Percentiles rank a stretch among this genome's conserved stretches.
phyloP scores from a whole-genome alignment of 2,329 filamentous ascomycete genomes.

The Fusarium sarcochroum region DNA sequence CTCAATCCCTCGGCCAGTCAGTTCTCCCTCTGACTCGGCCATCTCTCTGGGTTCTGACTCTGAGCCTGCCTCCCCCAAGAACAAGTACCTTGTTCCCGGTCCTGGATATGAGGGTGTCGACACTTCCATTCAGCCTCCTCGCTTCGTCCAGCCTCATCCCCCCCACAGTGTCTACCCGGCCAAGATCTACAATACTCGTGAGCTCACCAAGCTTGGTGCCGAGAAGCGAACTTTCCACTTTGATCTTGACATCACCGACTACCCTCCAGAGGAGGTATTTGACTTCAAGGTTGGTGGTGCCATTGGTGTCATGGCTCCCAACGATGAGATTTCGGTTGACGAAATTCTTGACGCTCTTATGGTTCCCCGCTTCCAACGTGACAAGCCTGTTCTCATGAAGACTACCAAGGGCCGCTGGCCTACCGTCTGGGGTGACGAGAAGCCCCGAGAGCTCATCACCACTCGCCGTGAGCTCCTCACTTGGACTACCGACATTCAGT shows the following conservation, averaged over 20 bases:
- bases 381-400: constrained; percentile 84
- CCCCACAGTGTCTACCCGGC: constrained; percentile 93
- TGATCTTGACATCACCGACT: constrained; percentile 95
- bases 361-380: constrained; percentile 84
- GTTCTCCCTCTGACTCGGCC: constrained; percentile 63
- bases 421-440: constrained; percentile 96
- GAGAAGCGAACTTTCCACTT: constrained; percentile 99
- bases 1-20: constrained; percentile 61
- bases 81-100: constrained; percentile 47
- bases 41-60: constrained; percentile 59
- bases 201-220: constrained; percentile 88
- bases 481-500: constrained; percentile 96
- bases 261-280: constrained; percentile 84
- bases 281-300: constrained; percentile 98
- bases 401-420: constrained; percentile 91
- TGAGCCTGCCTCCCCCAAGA: constrained; percentile 39
- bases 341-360: constrained; percentile 86
- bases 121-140: constrained; percentile 80
- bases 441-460: constrained; percentile 86
- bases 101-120: constrained; percentile 62
- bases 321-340: constrained; percentile 82
- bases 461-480: constrained; percentile 92
- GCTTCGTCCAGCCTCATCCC: constrained; percentile 93
- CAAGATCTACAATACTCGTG: constrained; percentile 85
- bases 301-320: constrained; percentile 92